Percentiles rank a stretch among this genome's conserved stretches.
Evolutionary conservation across 1,139 yeast genomes (phyloP).

Genomic region (Blastobotrys petasosporus): DNA sequence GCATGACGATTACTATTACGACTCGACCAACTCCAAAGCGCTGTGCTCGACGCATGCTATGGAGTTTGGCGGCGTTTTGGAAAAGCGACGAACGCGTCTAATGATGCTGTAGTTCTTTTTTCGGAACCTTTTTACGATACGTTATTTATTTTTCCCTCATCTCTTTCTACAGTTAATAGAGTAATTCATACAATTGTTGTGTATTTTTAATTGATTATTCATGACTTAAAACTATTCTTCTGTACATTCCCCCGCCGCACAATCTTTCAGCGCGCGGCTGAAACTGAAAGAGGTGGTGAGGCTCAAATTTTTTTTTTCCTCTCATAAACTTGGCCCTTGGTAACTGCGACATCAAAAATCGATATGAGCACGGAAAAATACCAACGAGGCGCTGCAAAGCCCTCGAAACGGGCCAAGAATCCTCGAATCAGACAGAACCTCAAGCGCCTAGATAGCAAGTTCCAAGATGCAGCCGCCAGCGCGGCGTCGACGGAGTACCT

Average conservation of each 20-base stretch:
- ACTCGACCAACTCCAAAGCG: slow-evolving; percentile 27
- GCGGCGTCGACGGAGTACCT: slow-evolving; percentile 86
- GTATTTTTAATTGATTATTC: too few species aligned
- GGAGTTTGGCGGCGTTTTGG: slow-evolving; percentile 21
- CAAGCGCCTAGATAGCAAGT: slow-evolving; percentile 62
- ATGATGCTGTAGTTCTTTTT: slow-evolving; percentile 19
- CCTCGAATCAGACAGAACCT: slow-evolving; percentile 59
- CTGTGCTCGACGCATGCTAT: slow-evolving; percentile 33
- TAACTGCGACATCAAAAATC: background rate
- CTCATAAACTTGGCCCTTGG: too few species aligned
- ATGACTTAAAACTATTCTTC: too few species aligned
- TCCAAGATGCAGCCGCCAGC: slow-evolving; percentile 67
- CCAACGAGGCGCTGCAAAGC: slow-evolving; percentile 16
- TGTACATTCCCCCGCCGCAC: too few species aligned
- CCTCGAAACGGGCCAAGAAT: slow-evolving; percentile 39
- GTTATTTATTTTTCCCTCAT: too few species aligned
- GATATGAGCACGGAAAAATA: slow-evolving; percentile 19
- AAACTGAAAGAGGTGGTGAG: too few species aligned
- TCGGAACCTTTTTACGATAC: too few species aligned
- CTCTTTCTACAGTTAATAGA: too few species aligned
- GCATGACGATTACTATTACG: slow-evolving; percentile 30
- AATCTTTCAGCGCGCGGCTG: too few species aligned
- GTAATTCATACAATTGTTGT: too few species aligned
- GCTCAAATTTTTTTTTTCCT: too few species aligned
- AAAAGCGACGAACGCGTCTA: slow-evolving; percentile 31